Base-by-base conservation (phyloP, 2,329 filamentous ascomycete species). In the Graphiopsis chlorocephala region DNA sequence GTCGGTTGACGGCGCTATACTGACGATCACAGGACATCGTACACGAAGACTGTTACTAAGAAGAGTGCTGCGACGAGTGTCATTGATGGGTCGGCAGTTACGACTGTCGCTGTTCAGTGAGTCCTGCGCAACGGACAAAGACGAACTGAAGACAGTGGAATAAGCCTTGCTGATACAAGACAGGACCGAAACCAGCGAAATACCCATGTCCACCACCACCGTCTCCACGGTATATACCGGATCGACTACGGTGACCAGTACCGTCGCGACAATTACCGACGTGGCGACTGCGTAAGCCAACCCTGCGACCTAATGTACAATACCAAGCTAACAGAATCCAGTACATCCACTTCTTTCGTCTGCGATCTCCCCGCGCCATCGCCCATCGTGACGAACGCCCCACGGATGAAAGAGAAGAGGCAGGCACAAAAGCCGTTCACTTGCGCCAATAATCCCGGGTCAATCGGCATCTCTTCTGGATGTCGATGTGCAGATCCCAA, bases 111-210 rank as follows among this genome's bases (percentile, higher is more conserved):
- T 23, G n/a, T 20, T 45, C 38, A 45, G 38, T 45, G n/a, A 20
- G n/a, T 45, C 8, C 23, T 4, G 8, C n/a, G 1, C 38, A 20
- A 7, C n/a, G 33, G 33, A 31, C 8, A 10, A 2, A 14, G 31
- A 33, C 8, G 8, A 2, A 3, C 1, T 2, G n/a, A n/a, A n/a
- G n/a, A n/a, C n/a, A n/a, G 12, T 15, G 1, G n/a, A 8, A 1
- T 42, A 4, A 1, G 35, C 12, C 15, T 6, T 42, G 2, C 35
- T 42, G 6, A 42, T 7, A 23, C n/a, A 10, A 20, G n/a, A 20
- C 38, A 45, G 38, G 3, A 45, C 38, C n/a, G 38, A 20, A 3
- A 45, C 38, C n/a, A 45, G 38, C 38, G 38, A 45, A 20, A 7
- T 45, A 4, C 38, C 38, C 7, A 45, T 23, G 3, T 45, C 38